phyloP scores from a whole-genome alignment of 192 early-diverging fungal genomes.

The Coemansia sp. region DNA sequence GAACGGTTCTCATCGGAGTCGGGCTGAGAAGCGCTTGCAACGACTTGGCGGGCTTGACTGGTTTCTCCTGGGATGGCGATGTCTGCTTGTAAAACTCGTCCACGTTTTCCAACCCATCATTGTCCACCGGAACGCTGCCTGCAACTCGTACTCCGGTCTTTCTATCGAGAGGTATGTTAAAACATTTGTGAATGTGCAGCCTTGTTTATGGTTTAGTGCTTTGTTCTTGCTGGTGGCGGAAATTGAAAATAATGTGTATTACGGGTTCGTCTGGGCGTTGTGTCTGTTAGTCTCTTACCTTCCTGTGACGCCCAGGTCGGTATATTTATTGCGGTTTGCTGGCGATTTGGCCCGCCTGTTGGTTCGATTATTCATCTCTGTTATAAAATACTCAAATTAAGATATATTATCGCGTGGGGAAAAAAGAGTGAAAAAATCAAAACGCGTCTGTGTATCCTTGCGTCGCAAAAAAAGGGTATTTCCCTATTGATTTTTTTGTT shows the following conservation, averaged over 20 bases:
- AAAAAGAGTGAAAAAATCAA: constrained; percentile 4
- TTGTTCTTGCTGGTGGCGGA: background rate
- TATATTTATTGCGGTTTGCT: constrained; percentile 30
- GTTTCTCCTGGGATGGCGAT: constrained; percentile 13
- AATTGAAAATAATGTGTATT: background rate
- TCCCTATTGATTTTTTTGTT: background rate
- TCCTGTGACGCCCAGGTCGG: constrained; percentile 31
- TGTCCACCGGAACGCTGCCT: constrained; percentile 30
- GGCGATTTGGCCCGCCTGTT: constrained; percentile 33
- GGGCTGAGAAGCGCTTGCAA: constrained; percentile 37
- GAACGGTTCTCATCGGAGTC: constrained; percentile 28
- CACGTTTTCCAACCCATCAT: constrained; percentile 42
- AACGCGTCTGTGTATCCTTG: background rate
- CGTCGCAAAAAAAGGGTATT: constrained; percentile 3
- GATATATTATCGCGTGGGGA: background rate
- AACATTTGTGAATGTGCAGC: background rate
- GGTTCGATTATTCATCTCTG: constrained; percentile 24
- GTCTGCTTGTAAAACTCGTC: constrained; percentile 46
- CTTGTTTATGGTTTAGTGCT: background rate
- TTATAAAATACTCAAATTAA: background rate
- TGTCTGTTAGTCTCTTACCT: constrained; percentile 4
- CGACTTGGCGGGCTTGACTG: constrained; percentile 8
- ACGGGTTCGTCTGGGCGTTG: background rate
- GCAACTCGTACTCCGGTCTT: constrained; percentile 44
- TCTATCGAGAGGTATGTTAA: constrained; percentile 13